Percentiles rank a stretch among this genome's conserved stretches.
These are phyloP conservation scores for Chalciporus chontae DNA, from an alignment of 768 basidiomycete species.

Conservation along the genomic window DNA sequence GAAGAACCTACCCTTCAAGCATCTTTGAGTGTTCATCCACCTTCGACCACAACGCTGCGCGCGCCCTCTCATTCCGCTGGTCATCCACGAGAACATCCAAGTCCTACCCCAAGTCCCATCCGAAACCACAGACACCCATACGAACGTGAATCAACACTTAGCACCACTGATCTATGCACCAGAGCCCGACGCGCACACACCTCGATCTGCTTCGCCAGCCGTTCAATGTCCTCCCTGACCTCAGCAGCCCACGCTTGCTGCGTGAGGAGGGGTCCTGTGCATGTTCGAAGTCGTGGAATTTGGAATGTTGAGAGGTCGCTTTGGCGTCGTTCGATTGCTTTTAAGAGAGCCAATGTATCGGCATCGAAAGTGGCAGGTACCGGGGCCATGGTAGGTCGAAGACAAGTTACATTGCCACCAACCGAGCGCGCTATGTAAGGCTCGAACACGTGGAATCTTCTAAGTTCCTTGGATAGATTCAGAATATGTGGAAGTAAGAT, in stretches of 20 bases:
- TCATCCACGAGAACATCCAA: constrained; percentile 73
- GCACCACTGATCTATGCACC: not conserved
- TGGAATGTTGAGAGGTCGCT: constrained; percentile 67
- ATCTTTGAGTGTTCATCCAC: constrained; percentile 47
- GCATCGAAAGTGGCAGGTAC: constrained; percentile 52
- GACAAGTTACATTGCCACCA: not conserved
- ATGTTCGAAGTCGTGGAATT: constrained; percentile 68
- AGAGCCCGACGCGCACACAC: constrained; percentile 33
- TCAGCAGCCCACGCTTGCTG: constrained; percentile 77
- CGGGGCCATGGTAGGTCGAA: constrained; percentile 56
- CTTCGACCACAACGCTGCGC: constrained; percentile 43
- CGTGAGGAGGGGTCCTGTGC: constrained; percentile 60
- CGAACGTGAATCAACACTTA: not conserved
- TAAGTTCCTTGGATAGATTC: no score
- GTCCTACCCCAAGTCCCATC: constrained; percentile 38
- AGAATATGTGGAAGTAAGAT: not conserved
- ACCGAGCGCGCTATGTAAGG: no score
- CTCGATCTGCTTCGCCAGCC: constrained; percentile 64
- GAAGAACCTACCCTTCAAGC: constrained; percentile 50
- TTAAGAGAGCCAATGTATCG: constrained; percentile 48
- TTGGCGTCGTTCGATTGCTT: constrained; percentile 50
- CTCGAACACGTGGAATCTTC: not conserved
- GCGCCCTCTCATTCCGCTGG: constrained; percentile 53
- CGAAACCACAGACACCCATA: not conserved
- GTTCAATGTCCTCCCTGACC: constrained; percentile 70